Conservation (phyloP, 2,329 filamentous ascomycete species). For the Colletotrichum filicis region DNA sequence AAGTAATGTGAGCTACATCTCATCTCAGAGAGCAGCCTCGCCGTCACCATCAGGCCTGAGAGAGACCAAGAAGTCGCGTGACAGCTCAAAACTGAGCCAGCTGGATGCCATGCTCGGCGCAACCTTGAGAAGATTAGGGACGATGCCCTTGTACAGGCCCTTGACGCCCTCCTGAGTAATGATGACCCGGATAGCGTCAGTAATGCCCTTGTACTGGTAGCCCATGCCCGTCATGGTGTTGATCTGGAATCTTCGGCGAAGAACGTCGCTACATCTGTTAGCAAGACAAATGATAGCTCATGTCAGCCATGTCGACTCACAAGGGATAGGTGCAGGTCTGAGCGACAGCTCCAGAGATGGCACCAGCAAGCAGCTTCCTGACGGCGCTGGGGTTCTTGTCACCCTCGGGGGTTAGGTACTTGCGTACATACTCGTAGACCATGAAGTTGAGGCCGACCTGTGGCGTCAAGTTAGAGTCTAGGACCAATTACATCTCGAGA, state of each 20-base stretch:
- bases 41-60: constrained; percentile 60
- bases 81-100: constrained; percentile 97
- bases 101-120: constrained; percentile 98
- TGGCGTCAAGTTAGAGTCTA: constrained; percentile 34
- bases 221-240: constrained; percentile 99
- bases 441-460: constrained; percentile 97
- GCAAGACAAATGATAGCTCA: constrained; percentile 34
- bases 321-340: constrained; percentile 99
- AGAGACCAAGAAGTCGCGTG: constrained; percentile 83
- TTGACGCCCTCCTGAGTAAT: constrained; percentile 83
- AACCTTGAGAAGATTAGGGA: constrained; percentile 95
- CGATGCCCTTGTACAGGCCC: constrained; percentile 95
- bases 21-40: constrained; percentile 26
- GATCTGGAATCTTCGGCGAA: constrained; percentile 95
- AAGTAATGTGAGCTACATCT: neutral
- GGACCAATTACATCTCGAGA: neutral
- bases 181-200: constrained; percentile 86
- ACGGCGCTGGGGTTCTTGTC: constrained; percentile 82
- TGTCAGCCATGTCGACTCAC: constrained; percentile 65
- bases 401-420: constrained; percentile 86
- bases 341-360: constrained; percentile 93
- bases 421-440: constrained; percentile 92
- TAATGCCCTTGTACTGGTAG: constrained; percentile 90
- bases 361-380: constrained; percentile 89
- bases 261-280: constrained; percentile 75